phyloP scores from a whole-genome alignment of 1,139 yeast species.

The Debaryomycetaceae sp. region DNA sequence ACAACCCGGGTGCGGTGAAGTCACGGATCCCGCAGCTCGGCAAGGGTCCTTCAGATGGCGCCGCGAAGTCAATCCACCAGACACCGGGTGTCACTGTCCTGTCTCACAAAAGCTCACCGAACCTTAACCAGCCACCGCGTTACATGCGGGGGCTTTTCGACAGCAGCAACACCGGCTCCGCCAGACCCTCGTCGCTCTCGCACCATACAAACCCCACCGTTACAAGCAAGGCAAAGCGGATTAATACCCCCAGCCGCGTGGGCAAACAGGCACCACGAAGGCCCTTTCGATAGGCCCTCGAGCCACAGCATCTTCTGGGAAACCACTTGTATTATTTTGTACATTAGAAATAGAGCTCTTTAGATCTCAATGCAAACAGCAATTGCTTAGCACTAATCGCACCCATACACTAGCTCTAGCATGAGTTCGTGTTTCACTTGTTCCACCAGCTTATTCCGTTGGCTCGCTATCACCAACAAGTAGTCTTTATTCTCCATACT shows the following conservation, averaged over 20 bases:
- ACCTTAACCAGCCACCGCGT: slow-evolving; percentile 44
- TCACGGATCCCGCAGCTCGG: slow-evolving; percentile 14
- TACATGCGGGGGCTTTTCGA: slow-evolving; percentile 41
- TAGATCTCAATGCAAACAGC: too few species aligned
- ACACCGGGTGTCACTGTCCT: slow-evolving; percentile 1
- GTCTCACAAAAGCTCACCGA: slow-evolving; percentile 23
- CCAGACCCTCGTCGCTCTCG: not conserved
- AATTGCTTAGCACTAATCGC: not conserved
- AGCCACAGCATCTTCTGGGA: not conserved
- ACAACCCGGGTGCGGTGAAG: slow-evolving; percentile 11
- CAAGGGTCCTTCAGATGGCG: not conserved
- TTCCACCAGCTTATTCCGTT: slow-evolving; percentile 41
- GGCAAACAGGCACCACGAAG: not conserved
- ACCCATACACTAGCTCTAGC: slow-evolving; percentile 16
- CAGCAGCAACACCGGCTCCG: slow-evolving; percentile 7
- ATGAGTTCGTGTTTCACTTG: slow-evolving; percentile 42
- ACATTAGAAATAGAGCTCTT: not conserved
- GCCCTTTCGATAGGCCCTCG: not conserved
- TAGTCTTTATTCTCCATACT: slow-evolving; percentile 45
- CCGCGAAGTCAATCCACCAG: not conserved
- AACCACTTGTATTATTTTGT: not conserved
- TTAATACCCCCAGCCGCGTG: not conserved
- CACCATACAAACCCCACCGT: not conserved
- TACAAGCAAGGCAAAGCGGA: not conserved
- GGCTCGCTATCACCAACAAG: slow-evolving; percentile 40